Evolutionary conservation across 495 filamentous ascomycete species (phyloP).

Genomic region (Penicillium samsonianum): DNA sequence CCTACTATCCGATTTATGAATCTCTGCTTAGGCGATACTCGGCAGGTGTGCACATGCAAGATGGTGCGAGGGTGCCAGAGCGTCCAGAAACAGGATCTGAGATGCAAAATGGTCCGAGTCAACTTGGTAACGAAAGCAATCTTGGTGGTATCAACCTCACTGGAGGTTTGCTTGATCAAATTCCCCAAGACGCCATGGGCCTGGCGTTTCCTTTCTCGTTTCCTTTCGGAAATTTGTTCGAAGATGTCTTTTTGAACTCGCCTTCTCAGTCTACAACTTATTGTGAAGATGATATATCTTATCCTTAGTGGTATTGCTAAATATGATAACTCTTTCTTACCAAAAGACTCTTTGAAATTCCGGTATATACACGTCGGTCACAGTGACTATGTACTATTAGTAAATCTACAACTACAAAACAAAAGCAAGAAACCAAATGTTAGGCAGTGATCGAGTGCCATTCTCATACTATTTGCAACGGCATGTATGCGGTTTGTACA

Average conservation of each 20-base stretch:
- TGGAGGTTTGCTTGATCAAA: conserved; percentile 4
- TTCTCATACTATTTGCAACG: conserved; percentile 10
- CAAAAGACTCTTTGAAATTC: background rate
- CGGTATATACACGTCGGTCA: too few relatives aligned
- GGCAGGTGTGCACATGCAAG: background rate
- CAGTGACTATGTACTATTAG: background rate
- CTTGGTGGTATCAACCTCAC: background rate
- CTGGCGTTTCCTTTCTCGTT: conserved; percentile 14
- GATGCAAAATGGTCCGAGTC: background rate
- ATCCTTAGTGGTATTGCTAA: background rate
- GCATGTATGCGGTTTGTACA: conserved; percentile 10
- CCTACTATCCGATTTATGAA: conserved; percentile 16
- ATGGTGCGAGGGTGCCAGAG: background rate
- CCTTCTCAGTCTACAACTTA: background rate
- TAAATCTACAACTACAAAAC: too few relatives aligned
- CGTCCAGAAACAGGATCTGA: background rate
- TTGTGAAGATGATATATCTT: background rate
- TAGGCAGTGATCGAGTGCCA: background rate
- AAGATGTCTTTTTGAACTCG: conserved; percentile 11
- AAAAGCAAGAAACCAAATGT: background rate
- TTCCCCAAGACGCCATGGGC: conserved; percentile 8
- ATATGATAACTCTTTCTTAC: background rate
- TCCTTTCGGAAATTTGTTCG: conserved; percentile 14
- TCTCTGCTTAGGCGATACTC: conserved; percentile 6
- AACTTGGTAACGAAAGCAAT: background rate